Evolutionary conservation across 2,329 filamentous ascomycete species (phyloP), one percentile per base, ranked within the genome.

Genomic region (Parascedosporium putredinis): DNA sequence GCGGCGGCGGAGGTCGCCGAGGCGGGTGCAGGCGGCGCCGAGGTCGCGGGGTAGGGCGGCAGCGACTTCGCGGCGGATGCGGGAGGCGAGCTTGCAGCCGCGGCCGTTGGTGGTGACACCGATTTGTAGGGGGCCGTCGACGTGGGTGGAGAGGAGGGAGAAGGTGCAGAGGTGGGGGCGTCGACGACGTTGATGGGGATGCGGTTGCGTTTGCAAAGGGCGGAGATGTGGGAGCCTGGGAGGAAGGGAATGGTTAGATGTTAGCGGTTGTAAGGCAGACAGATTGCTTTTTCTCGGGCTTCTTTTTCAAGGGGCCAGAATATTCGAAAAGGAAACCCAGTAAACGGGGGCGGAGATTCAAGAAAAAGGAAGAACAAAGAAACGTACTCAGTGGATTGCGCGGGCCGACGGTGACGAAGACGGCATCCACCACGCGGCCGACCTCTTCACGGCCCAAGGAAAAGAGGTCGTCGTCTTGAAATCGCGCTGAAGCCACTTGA

Each of bases 121-220:
- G 53, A 98, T 84, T 63, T 97, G 93, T 36, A 98, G 74, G 8
- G 93, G 91, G 0, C 93, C 93, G 60, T 96, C 90, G 50, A 79
- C 82, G 64, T 97, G 83, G 6, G 88, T 94, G 22, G 89, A 93
- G 43, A 97, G 80, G 48, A 98, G 75, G 4, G 86, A 85, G 64
- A 98, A 95, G 23, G 88, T 87, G 70, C 89, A 96, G 14, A 97
- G 82, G 29, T 80, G 75, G 91, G 87, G 0, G 86, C 79, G 68
- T 98, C 93, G 53, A 88, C 80, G 23, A 97, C 88, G 66, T 98
- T 98, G 62, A 98, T 76, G 27, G 91, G 91, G 57, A 98, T 93
- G 42, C 93, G 81, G 53, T 90, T 74, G 44, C 84, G 77, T 52
- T 75, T 79, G 69, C 93, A 97, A 3, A 90, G 71, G 4, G 70